Conservation (phyloP, 768 basidiomycete genomes). For the Tricholoma bakamatsutake region DNA sequence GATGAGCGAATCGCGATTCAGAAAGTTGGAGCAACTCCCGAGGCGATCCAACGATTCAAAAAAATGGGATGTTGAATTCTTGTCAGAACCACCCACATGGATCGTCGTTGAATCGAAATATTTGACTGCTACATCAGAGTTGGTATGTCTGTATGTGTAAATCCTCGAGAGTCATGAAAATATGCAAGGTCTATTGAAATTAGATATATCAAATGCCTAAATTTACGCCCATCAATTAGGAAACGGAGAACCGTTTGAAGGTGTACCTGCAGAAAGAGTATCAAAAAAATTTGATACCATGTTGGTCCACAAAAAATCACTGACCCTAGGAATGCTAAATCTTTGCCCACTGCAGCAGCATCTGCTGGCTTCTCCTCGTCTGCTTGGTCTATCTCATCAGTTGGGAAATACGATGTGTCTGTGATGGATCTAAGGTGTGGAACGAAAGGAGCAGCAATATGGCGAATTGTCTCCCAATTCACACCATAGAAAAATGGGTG, state of each 20-base stretch:
- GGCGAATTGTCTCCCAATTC: constrained; percentile 83
- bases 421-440: constrained; percentile 90
- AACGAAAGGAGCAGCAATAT: constrained; percentile 94
- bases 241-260: constrained; percentile 67
- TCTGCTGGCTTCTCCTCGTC: constrained; percentile 40
- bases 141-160: no score
- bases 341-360: constrained; percentile 41
- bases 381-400: constrained; percentile 83
- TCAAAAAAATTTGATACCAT: constrained; percentile 1
- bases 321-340: constrained; percentile 64
- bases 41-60: no score
- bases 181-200: not conserved
- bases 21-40: no score
- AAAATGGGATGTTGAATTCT: no score
- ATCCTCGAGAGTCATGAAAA: not conserved
- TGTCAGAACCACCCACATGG: no score
- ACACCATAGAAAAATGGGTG: constrained; percentile 97
- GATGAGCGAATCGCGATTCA: no score
- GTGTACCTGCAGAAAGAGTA: constrained; percentile 50
- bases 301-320: constrained; percentile 11
- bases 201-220: not conserved
- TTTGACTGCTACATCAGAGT: no score
- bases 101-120: no score
- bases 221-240: not conserved
- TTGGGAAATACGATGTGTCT: constrained; percentile 98